A percentile compares a stretch with the other conserved stretches of the same genome.
phyloP scores from a whole-genome alignment of 805 yeast genomes.

The Alloascoidea hylecoeti region DNA sequence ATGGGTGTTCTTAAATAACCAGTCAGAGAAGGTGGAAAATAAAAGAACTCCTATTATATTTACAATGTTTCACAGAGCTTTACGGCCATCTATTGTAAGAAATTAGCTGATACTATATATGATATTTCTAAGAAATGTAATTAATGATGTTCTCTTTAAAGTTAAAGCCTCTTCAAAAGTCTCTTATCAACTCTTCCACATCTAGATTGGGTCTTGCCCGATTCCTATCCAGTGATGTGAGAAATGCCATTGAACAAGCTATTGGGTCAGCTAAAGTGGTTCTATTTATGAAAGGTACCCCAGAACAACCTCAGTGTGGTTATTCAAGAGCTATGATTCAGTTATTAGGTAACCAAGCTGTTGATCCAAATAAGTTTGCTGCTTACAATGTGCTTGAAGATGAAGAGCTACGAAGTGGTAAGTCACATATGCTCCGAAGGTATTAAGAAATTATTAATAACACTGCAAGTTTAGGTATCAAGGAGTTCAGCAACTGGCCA shows the following conservation, averaged over 20 bases:
- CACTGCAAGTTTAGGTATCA: constrained; percentile 55
- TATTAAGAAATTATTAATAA: too few relatives aligned
- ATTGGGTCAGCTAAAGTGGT: constrained; percentile 88
- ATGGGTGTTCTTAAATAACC: too few relatives aligned
- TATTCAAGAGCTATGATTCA: constrained; percentile 92
- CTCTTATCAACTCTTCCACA: too few relatives aligned
- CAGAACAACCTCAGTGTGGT: constrained; percentile 96
- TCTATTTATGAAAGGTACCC: constrained; percentile 96
- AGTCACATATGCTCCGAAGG: neutral
- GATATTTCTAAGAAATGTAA: too few relatives aligned
- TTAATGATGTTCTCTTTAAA: too few relatives aligned
- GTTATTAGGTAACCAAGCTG: constrained; percentile 90
- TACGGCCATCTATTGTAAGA: too few relatives aligned
- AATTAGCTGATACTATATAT: too few relatives aligned
- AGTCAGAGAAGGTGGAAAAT: too few relatives aligned
- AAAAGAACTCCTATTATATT: too few relatives aligned
- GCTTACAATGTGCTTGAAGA: constrained; percentile 96
- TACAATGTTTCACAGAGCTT: too few relatives aligned
- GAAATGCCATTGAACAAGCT: constrained; percentile 75
- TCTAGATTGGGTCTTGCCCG: constrained; percentile 22
- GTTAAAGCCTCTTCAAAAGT: too few relatives aligned
- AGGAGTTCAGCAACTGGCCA: constrained; percentile 96
- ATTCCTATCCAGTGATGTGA: constrained; percentile 63
- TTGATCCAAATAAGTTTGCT: constrained; percentile 91
- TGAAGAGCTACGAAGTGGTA: constrained; percentile 72